These are phyloP conservation scores for Cadophora luteo-olivacea DNA, from an alignment of 2,329 filamentous ascomycete species.

Conservation along the genomic window DNA sequence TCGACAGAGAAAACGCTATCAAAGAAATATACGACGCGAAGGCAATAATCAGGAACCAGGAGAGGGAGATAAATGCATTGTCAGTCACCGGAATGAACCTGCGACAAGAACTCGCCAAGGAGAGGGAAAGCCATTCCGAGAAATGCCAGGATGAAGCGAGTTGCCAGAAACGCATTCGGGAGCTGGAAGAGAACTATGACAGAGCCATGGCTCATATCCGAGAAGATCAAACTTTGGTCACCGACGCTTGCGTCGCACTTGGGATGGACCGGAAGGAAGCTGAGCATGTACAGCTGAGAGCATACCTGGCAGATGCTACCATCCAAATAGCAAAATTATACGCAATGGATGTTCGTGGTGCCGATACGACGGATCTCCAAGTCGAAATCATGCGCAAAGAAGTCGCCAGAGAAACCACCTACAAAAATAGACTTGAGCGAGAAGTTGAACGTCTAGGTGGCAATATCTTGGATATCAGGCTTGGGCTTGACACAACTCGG, in stretches of 20 bases:
- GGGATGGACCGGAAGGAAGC: slow-evolving; percentile 12
- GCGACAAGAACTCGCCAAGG: slow-evolving; percentile 21
- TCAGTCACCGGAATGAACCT: slow-evolving; percentile 3
- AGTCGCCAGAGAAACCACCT: background rate
- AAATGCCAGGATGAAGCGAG: slow-evolving; percentile 21
- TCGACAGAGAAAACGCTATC: slow-evolving; percentile 1
- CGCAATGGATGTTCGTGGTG: slow-evolving; percentile 14
- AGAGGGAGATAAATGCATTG: slow-evolving; percentile 5
- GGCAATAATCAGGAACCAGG: slow-evolving; percentile 1
- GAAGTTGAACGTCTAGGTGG: slow-evolving; percentile 23
- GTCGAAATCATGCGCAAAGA: slow-evolving; percentile 9
- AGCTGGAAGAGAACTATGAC: slow-evolving; percentile 13
- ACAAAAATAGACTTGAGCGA: slow-evolving; percentile 21
- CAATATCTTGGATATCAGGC: slow-evolving; percentile 17
- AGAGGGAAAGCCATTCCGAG: slow-evolving; percentile 16
- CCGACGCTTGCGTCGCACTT: slow-evolving; percentile 13
- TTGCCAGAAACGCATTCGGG: slow-evolving; percentile 22
- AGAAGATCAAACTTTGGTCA: slow-evolving; percentile 18
- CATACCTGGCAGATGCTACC: slow-evolving; percentile 13
- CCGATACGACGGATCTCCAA: slow-evolving; percentile 9
- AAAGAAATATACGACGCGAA: slow-evolving; percentile 1
- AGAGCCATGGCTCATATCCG: background rate
- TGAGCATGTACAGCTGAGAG: slow-evolving; percentile 8
- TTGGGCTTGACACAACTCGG: slow-evolving; percentile 19
- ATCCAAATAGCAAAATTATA: slow-evolving; percentile 3